Base-by-base conservation (phyloP, 306 rosid genomes). In the Castanea sativa region DNA sequence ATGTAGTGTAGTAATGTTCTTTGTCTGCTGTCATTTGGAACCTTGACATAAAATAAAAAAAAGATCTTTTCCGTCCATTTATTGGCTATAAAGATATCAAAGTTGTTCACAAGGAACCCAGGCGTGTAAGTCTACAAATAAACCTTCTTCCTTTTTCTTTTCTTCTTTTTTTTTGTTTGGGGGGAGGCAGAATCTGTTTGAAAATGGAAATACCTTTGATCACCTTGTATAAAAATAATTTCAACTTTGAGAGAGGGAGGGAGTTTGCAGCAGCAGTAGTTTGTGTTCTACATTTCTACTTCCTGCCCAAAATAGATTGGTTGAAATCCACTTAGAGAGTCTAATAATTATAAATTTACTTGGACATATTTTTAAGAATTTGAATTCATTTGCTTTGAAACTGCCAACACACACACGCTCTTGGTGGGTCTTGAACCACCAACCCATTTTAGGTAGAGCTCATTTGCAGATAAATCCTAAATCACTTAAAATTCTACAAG, bases 1-100 rank as follows among this genome's bases (percentile, higher is more conserved):
- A 23, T 82, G 45, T 68, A 71, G n/a, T 64, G 71, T 11, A 73
- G 71, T 16, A 73, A 61, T 67, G 78, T 78, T 23, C 18, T 56
- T 74, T 68, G 27, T 78, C 61, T 71, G 74, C 71, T 67, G 82
- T 80, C 76, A 82, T 79, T 51, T 68, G 58, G 67, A 80, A 79
- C 91, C 94, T 89, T 93, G 85, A 89, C 91, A 0, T 21, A 0
- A 21, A 21, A 21, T 21, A 21, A 21, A 23, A 25, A 45, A 18
- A 63, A 93, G 97, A 93, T 80, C 88, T 93, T 73, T 93, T 93
- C 81, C 94, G 93, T 57, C 97, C 96, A 32, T 91, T 91, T 84
- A 80, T 93, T 73, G 97, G 96, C 77, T 89, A 82, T 68, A 87
- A 90, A 76, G 97, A 91, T 53, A 84, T 89, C 80, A 89, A 49